Conservation (phyloP, 31 red algal species). For the Endocladia muricata region DNA sequence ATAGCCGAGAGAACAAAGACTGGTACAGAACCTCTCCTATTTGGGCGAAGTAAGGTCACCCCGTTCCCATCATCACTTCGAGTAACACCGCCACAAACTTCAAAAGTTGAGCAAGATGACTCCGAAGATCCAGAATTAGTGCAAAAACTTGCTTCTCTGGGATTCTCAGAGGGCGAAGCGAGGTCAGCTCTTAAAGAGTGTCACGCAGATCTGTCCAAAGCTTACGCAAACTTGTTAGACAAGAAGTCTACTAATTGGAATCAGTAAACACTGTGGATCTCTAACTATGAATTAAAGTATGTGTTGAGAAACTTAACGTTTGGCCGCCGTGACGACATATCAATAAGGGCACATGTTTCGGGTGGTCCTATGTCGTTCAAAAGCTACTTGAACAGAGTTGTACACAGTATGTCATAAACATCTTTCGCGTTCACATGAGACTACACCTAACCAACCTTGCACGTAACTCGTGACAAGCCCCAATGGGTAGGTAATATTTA, state of each 20-base stretch:
- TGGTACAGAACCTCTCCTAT: slow-evolving; percentile 58
- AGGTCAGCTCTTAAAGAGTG: slow-evolving; percentile 40
- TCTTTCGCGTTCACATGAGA: no score
- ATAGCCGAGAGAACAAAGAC: background rate
- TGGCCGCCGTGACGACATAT: no score
- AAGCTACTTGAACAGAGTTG: no score
- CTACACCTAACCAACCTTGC: no score
- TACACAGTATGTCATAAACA: no score
- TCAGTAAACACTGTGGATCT: background rate
- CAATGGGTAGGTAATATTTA: no score
- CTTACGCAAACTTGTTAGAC: slow-evolving; percentile 33
- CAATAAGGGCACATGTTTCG: no score
- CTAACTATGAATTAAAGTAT: background rate
- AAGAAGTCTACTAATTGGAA: background rate
- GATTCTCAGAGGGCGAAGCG: slow-evolving; percentile 43
- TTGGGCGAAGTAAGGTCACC: slow-evolving; percentile 60
- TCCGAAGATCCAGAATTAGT: slow-evolving; percentile 56
- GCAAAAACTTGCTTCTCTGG: slow-evolving; percentile 54
- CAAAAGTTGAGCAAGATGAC: slow-evolving; percentile 12
- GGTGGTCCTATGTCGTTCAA: no score
- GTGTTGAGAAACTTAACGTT: no score
- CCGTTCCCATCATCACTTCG: slow-evolving; percentile 37
- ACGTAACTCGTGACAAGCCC: no score
- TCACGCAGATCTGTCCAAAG: slow-evolving; percentile 47
- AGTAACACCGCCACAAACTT: slow-evolving; percentile 27